A percentile compares a stretch with the other conserved stretches of the same genome.
Evolutionary conservation across 2,329 filamentous ascomycete genomes (phyloP).

Genomic region (Fusarium xylarioides): DNA sequence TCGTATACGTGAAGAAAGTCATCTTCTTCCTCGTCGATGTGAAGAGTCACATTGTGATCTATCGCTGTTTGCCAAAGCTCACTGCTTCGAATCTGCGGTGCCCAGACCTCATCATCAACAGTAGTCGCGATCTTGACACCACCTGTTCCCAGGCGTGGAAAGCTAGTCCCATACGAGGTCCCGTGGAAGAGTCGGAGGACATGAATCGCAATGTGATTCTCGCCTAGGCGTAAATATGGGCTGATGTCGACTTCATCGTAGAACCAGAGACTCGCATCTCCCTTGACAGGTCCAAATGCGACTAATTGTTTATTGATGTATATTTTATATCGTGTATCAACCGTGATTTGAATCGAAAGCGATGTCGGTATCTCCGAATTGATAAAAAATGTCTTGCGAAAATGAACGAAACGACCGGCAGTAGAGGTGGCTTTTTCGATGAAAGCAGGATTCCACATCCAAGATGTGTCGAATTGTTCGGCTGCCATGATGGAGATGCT

Average conservation of each 20-base stretch:
- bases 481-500: neutral
- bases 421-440: neutral
- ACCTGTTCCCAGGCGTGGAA: neutral
- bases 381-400: neutral
- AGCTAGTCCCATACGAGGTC: neutral
- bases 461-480: neutral
- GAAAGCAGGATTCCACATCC: neutral
- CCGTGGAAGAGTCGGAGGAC: neutral
- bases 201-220: neutral
- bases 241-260: neutral
- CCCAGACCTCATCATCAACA: neutral
- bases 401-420: neutral
- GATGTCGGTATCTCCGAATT: accelerated
- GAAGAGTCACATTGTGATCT: neutral
- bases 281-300: neutral
- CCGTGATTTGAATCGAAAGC: neutral
- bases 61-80: neutral
- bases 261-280: neutral
- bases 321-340: neutral
- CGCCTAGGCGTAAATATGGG: neutral
- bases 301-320: neutral
- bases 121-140: neutral
- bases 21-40: neutral
- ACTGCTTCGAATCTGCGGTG: neutral
- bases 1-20: slow-evolving; percentile 3